A percentile compares a stretch with the other conserved stretches of the same genome.
Conservation (phyloP, 768 basidiomycete genomes). For the Wakefieldia striispora region DNA sequence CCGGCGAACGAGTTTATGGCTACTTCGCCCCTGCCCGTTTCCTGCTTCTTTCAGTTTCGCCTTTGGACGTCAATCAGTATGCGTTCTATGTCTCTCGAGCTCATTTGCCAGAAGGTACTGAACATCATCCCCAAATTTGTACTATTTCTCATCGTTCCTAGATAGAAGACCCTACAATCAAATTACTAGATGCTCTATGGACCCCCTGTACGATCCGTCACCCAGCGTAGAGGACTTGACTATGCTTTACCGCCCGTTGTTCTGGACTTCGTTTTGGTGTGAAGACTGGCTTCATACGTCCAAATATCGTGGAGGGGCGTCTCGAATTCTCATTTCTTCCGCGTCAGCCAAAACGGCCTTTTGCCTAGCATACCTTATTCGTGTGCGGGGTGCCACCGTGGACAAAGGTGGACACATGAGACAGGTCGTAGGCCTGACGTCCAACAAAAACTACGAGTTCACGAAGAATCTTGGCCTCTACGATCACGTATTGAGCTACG, state of each 20-base stretch:
- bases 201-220: constrained; percentile 52
- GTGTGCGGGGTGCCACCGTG: constrained; percentile 37
- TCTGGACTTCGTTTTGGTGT: constrained; percentile 76
- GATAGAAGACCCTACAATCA: constrained; percentile 72
- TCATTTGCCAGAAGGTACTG: constrained; percentile 56
- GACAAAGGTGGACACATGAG: constrained; percentile 11
- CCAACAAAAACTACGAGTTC: constrained; percentile 51
- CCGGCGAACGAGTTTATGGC: constrained; percentile 64
- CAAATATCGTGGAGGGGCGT: constrained; percentile 47
- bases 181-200: constrained; percentile 54
- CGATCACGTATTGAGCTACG: constrained; percentile 55
- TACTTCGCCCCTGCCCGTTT: constrained; percentile 58
- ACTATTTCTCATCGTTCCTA: constrained; percentile 15
- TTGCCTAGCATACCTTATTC: constrained; percentile 59
- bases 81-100: constrained; percentile 59
- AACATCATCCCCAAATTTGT: neutral
- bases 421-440: constrained; percentile 60
- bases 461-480: constrained; percentile 55
- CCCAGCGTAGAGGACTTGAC: constrained; percentile 55
- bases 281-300: constrained; percentile 64
- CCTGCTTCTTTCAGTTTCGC: constrained; percentile 51
- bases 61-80: constrained; percentile 48
- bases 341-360: constrained; percentile 75
- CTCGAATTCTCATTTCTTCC: constrained; percentile 57
- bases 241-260: constrained; percentile 71